phyloP scores from a whole-genome alignment of 1,284 basidiomycete genomes.

The Cutaneotrichosporon cavernicola region DNA sequence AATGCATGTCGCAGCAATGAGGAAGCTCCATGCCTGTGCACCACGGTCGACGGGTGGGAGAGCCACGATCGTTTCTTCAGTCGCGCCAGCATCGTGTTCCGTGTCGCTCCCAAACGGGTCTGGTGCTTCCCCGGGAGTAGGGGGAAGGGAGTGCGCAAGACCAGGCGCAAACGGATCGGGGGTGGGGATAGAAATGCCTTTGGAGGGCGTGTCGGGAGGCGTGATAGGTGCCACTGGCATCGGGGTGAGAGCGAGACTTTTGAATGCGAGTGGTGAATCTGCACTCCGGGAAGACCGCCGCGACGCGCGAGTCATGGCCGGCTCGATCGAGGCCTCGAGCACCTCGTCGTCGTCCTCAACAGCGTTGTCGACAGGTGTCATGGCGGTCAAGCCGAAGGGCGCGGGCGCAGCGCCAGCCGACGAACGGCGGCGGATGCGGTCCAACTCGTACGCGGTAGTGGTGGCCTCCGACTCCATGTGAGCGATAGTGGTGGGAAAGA shows the following conservation, averaged over 20 bases:
- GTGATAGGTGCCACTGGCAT: not conserved
- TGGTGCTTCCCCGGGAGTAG: not conserved
- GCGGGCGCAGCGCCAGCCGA: not conserved
- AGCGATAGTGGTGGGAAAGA: not conserved
- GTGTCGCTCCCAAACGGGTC: constrained; percentile 6
- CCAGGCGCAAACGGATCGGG: not conserved
- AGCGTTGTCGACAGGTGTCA: not conserved
- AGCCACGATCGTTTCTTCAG: not conserved
- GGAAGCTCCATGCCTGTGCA: constrained; percentile 46
- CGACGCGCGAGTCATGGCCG: not conserved
- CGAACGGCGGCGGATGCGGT: not conserved
- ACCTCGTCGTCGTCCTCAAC: not conserved
- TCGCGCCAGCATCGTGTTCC: not conserved
- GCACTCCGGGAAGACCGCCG: not conserved
- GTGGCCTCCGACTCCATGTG: not conserved
- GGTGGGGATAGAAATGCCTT: not conserved
- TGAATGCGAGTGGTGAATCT: not conserved
- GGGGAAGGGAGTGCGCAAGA: not conserved
- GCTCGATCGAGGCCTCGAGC: not conserved
- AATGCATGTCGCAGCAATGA: constrained; percentile 42
- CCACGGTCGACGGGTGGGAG: constrained; percentile 50
- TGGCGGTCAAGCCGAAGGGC: not conserved
- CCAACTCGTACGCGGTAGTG: not conserved
- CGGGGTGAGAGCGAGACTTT: not conserved
- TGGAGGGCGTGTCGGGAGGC: not conserved